Conservation (phyloP, 345 rosid genomes). For the Rhodomyrtus tomentosa region DNA sequence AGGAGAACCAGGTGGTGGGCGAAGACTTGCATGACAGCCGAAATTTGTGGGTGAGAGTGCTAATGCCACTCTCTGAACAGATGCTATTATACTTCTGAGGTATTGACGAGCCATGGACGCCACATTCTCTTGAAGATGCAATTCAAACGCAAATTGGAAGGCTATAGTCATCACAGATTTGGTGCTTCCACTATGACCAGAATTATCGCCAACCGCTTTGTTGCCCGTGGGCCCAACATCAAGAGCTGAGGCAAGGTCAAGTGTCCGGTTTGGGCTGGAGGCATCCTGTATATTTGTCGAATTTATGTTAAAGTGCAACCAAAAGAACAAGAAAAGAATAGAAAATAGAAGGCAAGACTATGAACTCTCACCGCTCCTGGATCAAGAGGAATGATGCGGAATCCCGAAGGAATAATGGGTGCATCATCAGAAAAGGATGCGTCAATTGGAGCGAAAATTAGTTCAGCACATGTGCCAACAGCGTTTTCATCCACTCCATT, state of each 20-base stretch:
- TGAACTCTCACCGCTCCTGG: conserved; percentile 45
- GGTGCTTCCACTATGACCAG: conserved; percentile 39
- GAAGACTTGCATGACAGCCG: conserved; percentile 45
- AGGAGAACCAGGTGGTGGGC: conserved; percentile 63
- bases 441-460: conserved; percentile 91
- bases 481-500: conserved; percentile 94
- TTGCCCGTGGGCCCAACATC: conserved; percentile 58
- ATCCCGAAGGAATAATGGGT: conserved; percentile 90
- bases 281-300: conserved; percentile 36
- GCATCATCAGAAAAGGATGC: conserved; percentile 97
- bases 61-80: conserved; percentile 92
- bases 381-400: conserved; percentile 89
- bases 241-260: conserved; percentile 90
- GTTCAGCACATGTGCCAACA: conserved; percentile 70
- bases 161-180: conserved; percentile 97
- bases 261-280: conserved; percentile 83
- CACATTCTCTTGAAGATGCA: conserved; percentile 82
- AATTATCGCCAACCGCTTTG: conserved; percentile 42
- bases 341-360: neutral
- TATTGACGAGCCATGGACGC: conserved; percentile 92
- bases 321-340: neutral
- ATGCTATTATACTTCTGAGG: conserved; percentile 71
- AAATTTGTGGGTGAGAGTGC: conserved; percentile 80
- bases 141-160: conserved; percentile 78
- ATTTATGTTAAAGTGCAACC: neutral